A percentile compares a stretch with the other conserved stretches of the same genome.
Conservation (phyloP, 2,329 filamentous ascomycete genomes). For the Bertia moriformis region DNA sequence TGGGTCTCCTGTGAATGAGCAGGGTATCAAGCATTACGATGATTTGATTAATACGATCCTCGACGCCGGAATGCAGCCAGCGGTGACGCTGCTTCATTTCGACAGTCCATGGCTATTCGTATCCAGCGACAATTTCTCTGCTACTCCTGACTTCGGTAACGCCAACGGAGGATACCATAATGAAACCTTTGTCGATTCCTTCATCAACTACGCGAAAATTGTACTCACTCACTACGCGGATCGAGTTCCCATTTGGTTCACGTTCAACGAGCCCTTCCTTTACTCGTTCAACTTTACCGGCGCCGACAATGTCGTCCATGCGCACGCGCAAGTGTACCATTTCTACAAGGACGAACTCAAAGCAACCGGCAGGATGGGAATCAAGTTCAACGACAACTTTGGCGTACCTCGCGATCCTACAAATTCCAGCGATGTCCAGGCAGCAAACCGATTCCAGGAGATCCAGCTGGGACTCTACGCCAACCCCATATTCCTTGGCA, state of each 20-base stretch:
- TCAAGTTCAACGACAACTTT: constrained; percentile 35
- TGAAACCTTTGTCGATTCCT: constrained; percentile 30
- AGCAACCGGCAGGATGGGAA: constrained; percentile 29
- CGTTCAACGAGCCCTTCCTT: constrained; percentile 35
- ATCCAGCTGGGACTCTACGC: constrained; percentile 31
- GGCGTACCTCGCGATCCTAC: constrained; percentile 26
- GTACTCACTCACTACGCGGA: constrained; percentile 34
- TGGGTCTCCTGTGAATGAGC: constrained; percentile 32
- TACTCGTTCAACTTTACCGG: constrained; percentile 21
- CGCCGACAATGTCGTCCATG: constrained; percentile 24
- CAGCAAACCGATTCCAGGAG: constrained; percentile 28
- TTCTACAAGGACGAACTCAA: constrained; percentile 39
- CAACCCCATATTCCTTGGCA: constrained; percentile 35
- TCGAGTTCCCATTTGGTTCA: constrained; percentile 34
- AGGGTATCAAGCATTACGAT: constrained; percentile 35
- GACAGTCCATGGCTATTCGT: constrained; percentile 28
- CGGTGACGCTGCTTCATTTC: constrained; percentile 32
- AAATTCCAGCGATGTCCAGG: constrained; percentile 24
- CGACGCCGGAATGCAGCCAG: constrained; percentile 30
- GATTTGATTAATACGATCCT: constrained; percentile 34
- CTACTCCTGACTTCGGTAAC: constrained; percentile 18
- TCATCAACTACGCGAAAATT: constrained; percentile 35
- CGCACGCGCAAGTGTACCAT: constrained; percentile 31
- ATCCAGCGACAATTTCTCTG: constrained; percentile 12
- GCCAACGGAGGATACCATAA: constrained; percentile 27